Evolutionary conservation across 23 red algal genomes (phyloP), one percentile per base, ranked within the genome.

Genomic region (Gracilaria gracilis): DNA sequence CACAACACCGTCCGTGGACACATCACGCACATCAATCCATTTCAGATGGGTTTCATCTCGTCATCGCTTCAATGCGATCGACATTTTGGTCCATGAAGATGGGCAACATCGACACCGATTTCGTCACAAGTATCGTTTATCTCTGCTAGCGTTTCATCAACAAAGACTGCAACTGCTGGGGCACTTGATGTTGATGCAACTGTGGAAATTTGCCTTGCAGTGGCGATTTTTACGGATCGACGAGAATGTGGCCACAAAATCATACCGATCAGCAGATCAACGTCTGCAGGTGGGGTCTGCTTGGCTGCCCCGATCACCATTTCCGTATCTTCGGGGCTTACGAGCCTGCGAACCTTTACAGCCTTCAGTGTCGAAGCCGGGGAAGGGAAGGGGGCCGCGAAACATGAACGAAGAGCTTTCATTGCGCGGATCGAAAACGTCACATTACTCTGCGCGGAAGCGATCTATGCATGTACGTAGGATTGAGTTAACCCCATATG

Each of bases 201-300:
- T 5, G 25, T 72, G 34, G 94, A 87, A 46, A 96, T 96, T 36
- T 51, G 44, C 8, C 49, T n/a, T 5, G 94, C 94, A 4, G 79
- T 85, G 5, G 1, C 27, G 2, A 14, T 40, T 17, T 50, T 57
- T 32, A 96, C 80, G 1, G 67, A 69, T 11, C 94, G 94, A 17
- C 72, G 74, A 35, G 94, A 96, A 29, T 67, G 49, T 23, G 87
- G 76, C 94, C 94, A 96, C 19, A 96, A 37, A 81, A 96, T 83
- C 37, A 79, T 86, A 36, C 94, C 94, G 65, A 96, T 70, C 49
- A 91, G 71, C 20, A 96, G 74, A 34, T 84, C 61, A 49, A 78
- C 62, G 46, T 83, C 29, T 32, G 80, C 28, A 11, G 88, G 89
- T 9, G 84, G 46, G 2, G 73, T 32, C 29, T 89, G 29, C 29